phyloP scores from a whole-genome alignment of 805 yeast species.

The Tetrapisispora pingtungensis region DNA sequence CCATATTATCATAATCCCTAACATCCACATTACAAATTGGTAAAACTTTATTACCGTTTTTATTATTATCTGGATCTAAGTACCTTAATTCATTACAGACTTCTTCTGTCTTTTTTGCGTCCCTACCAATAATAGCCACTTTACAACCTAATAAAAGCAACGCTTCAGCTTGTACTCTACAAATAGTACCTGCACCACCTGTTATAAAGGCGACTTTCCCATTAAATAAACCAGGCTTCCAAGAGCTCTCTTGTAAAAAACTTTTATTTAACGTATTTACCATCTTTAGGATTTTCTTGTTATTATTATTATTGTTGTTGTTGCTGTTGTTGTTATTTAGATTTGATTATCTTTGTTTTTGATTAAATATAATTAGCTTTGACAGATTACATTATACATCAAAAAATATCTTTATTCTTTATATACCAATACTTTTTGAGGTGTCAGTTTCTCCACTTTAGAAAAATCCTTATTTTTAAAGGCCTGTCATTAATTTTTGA shows the following conservation, averaged over 20 bases:
- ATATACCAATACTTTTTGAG: neutral
- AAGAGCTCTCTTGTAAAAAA: slow-evolving; percentile 25
- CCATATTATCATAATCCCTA: slow-evolving; percentile 51
- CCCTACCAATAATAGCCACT: slow-evolving; percentile 80
- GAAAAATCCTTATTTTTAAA: no score
- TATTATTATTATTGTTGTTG: neutral
- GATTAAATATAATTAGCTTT: no score
- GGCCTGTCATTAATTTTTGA: neutral
- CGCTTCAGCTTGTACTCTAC: slow-evolving; percentile 83
- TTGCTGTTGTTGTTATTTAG: neutral
- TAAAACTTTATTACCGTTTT: slow-evolving; percentile 50
- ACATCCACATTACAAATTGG: slow-evolving; percentile 74
- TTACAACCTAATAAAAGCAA: slow-evolving; percentile 74
- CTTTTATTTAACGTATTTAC: slow-evolving; percentile 21
- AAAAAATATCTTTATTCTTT: no score
- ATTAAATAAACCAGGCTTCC: slow-evolving; percentile 58
- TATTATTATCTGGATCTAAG: slow-evolving; percentile 29
- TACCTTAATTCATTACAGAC: slow-evolving; percentile 59
- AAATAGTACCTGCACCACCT: slow-evolving; percentile 96
- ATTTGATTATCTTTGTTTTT: neutral
- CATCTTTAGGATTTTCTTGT: no score
- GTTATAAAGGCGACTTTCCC: slow-evolving; percentile 87
- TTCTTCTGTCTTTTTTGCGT: slow-evolving; percentile 48
- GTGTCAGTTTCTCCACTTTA: neutral
- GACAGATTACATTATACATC: no score